Evolutionary conservation across 768 basidiomycete genomes (phyloP).

Genomic region (Pulveroboletus sp.): DNA sequence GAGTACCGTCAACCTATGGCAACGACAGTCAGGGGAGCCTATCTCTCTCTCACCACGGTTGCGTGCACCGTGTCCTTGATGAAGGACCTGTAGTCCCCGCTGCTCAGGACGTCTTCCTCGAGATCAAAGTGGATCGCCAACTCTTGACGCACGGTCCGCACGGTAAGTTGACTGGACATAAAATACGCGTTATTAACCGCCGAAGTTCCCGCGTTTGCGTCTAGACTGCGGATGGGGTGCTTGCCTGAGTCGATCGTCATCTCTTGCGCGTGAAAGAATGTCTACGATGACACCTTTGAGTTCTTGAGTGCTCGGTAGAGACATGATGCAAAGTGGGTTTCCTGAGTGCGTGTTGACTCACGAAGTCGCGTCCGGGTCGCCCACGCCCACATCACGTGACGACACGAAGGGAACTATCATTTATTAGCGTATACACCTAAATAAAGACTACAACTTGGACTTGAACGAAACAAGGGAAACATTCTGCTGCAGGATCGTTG

Average conservation of each 20-base stretch:
- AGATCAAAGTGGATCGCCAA: constrained; percentile 45
- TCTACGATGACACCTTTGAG: constrained; percentile 18
- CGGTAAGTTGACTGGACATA: constrained; percentile 34
- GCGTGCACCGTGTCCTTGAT: constrained; percentile 35
- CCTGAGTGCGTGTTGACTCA: no score
- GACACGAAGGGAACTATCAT: no score
- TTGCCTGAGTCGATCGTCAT: constrained; percentile 20
- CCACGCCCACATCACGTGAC: no score
- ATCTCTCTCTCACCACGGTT: constrained; percentile 6
- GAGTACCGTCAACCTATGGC: background rate
- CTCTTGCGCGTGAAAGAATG: constrained; percentile 21
- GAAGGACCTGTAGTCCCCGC: constrained; percentile 39
- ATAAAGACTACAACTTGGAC: constrained; percentile 43
- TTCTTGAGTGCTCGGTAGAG: constrained; percentile 12
- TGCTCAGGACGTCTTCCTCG: constrained; percentile 40
- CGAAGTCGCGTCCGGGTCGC: no score
- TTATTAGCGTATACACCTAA: no score
- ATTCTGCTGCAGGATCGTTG: constrained; percentile 39
- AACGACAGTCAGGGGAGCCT: background rate
- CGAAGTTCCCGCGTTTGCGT: background rate
- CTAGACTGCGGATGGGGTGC: background rate
- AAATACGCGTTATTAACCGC: background rate
- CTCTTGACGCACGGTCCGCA: constrained; percentile 45
- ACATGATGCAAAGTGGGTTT: constrained; percentile 1
- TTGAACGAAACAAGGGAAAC: constrained; percentile 37